These are phyloP conservation scores for Mycosphaerella sp. DNA, from an alignment of 2,329 filamentous ascomycete species.

Conservation along the genomic window DNA sequence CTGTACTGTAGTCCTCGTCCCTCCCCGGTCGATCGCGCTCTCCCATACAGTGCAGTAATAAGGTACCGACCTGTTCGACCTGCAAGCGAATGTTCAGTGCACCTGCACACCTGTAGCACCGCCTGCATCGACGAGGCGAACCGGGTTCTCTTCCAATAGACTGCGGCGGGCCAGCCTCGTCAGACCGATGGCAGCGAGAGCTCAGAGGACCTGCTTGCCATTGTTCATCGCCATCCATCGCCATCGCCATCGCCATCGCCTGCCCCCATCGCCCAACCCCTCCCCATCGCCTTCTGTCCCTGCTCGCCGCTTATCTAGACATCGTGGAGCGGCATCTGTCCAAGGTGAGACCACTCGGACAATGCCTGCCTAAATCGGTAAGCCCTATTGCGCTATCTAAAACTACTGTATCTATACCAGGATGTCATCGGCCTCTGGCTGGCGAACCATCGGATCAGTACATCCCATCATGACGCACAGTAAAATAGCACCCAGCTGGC, in stretches of 20 bases:
- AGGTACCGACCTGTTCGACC: neutral
- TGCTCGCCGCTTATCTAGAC: neutral
- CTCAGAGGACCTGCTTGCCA: too few species aligned
- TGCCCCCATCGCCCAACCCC: neutral
- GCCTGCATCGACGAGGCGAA: neutral
- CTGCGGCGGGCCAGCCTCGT: too few species aligned
- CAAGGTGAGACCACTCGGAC: neutral
- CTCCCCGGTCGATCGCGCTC: neutral
- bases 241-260: neutral
- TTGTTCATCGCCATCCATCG: too few species aligned
- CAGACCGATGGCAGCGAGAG: too few species aligned
- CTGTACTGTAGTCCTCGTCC: neutral
- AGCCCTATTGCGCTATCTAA: neutral
- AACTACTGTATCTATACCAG: neutral
- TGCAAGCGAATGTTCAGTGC: conserved; percentile 1
- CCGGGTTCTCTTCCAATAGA: neutral
- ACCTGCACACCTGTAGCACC: neutral
- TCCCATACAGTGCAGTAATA: too few species aligned
- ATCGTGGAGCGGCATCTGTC: neutral
- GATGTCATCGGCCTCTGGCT: neutral
- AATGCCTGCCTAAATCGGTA: neutral
- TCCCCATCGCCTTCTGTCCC: neutral
- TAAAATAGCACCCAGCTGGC: too few species aligned
- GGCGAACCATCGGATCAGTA: neutral
- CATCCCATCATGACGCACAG: neutral